Base-by-base conservation (phyloP, 495 filamentous ascomycete species). In the Lasiosphaeria hispida region DNA sequence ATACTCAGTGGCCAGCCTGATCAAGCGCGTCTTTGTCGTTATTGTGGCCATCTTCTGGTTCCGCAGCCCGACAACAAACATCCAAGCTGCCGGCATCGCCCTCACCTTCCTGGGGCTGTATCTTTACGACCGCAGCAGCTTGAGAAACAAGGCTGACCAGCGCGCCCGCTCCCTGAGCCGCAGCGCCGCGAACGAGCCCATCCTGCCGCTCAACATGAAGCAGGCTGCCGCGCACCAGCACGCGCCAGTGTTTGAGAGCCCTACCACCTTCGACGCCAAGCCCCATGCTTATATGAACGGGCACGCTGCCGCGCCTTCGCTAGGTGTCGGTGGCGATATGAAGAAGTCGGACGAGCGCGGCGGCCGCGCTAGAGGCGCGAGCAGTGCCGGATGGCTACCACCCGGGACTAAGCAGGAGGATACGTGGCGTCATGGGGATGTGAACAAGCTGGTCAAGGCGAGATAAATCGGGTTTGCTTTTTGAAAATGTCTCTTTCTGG, bases 11-110 rank as follows among this genome's bases (percentile, higher is more conserved):
- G 94, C 94, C 19, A 90, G 86, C 38, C 78, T 99, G 47, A 92
- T 97, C 61, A 99, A 99, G 72, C 87, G 94, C 30, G 94, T 99
- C 7, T 97, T 96, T 68, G 94, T 99, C 60, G 96, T 99, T 66
- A 82, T 91, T 50, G 89, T 94, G 62, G 91, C 94, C 6, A 94
- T 99, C 61, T 72, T 97, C 54, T 97, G 93, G 93, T 99, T 97
- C 76, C 89, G 92, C 50, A 96, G 85, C 67, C 80, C 84, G 13
- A 96, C 93, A 4, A 96, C 91, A 9, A 75, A 76, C 7, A 68
- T 94, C 38, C 94, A 99, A 72, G 91, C 83, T 8, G 75, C 87
- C 45, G 94, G 94, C 18, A 96, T 99, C 65, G 79, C 67, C 17
- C 83, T 97, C 44, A 97, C 94, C 0, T 97, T 97, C 67, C 60